Percentiles rank a stretch among this genome's conserved stretches.
These are phyloP conservation scores for Arachnomyces sp. DNA, from an alignment of 2,329 filamentous ascomycete genomes.

Conservation along the genomic window DNA sequence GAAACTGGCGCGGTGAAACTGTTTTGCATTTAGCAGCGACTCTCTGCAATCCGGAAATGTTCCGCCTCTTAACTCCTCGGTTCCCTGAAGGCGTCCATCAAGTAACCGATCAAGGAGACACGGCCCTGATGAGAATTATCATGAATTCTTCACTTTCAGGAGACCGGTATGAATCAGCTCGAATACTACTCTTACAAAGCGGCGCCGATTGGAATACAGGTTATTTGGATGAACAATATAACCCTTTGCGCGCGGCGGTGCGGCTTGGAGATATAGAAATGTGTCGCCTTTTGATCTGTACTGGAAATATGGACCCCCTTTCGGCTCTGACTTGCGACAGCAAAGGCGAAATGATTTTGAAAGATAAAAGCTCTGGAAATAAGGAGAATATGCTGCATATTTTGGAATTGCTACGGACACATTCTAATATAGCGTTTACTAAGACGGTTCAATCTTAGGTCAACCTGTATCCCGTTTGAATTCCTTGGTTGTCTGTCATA, in stretches of 20 bases:
- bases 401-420: conserved; percentile 1
- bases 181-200: conserved; percentile 6
- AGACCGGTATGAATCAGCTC: conserved; percentile 6
- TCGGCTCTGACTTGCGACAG: conserved; percentile 1
- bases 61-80: conserved; percentile 7
- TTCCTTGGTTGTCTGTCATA: no score
- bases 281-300: conserved; percentile 7
- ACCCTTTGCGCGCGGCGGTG: conserved; percentile 8
- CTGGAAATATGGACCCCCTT: conserved; percentile 7
- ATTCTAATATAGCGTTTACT: not conserved
- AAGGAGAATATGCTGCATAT: not conserved
- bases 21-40: conserved; percentile 12
- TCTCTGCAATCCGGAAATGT: conserved; percentile 13
- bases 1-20: conserved; percentile 10
- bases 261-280: conserved; percentile 10
- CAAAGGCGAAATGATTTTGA: not conserved
- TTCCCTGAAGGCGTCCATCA: conserved; percentile 9
- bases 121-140: conserved; percentile 6
- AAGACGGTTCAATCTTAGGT: not conserved
- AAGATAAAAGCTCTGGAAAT: not conserved
- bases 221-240: not conserved
- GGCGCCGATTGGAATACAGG: conserved; percentile 2
- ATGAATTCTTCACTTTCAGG: conserved; percentile 3
- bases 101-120: conserved; percentile 8
- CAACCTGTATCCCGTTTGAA: no score